Base-by-base conservation (phyloP, 2,329 filamentous ascomycete genomes). In the Neonectria magnoliae region DNA sequence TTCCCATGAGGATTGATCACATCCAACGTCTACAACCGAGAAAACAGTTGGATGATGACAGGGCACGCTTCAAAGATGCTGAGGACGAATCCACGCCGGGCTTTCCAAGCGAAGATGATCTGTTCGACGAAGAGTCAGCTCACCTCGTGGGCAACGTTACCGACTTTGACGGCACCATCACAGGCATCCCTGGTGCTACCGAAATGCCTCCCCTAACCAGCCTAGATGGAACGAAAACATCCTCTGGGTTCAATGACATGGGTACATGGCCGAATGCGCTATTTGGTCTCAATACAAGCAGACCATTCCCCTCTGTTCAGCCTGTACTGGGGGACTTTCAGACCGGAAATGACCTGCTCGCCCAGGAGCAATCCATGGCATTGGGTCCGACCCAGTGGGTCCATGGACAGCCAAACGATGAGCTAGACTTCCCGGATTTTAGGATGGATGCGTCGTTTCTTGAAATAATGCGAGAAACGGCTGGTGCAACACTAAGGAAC, bases 401-500 rank as follows among this genome's bases (percentile, higher is more conserved):
- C 10, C 45, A 51, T 11, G 16, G 4, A 2, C 50, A 64, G 25
- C 38, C 56, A 9, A 47, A 45, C 25, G 45, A 51, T 22, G 33
- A 25, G 16, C 27, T 18, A 2, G 51, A 50, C 6, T 44, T 42
- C 3, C n/a, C 54, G 5, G 18, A 41, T 29, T 51, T 51, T 11
- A 22, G 48, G 55, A 18, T 51, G n/a, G 56, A 60, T 14, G 47
- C 36, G 2, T 59, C 57, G 6, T 9, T 55, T 25, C n/a, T 64
- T 1, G 61, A 64, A 1, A 27, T 33, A 8, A 31, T 64, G 11
- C 33, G 51, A 13, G 56, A 56, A 20, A 45, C 51, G 7, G 48
- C 61, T 3, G 55, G 29, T 13, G 36, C 36, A 11, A 59, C 38
- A 8, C 13, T 55, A 36, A 56, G 50, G 25, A 22, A 27, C 11